Base-by-base conservation (phyloP, 306 rosid genomes). In the Lithocarpus polystachyus region DNA sequence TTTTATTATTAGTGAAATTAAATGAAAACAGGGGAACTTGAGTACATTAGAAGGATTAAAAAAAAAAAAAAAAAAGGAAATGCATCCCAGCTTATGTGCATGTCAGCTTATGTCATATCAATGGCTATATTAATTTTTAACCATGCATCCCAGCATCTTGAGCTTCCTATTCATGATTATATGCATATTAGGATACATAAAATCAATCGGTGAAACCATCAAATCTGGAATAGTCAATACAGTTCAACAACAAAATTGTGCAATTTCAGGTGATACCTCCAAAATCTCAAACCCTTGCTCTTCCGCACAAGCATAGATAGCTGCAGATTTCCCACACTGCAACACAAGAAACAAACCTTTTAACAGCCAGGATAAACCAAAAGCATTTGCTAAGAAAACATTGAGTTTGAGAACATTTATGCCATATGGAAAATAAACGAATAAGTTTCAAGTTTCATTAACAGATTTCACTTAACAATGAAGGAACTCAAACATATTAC, bases 311-410 rank as follows among this genome's bases (percentile, higher is more conserved):
- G 97, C 99, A 92, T 95, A 89, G 65, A 95, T 83, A 75, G 98
- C 98, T 23, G 99, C 98, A 78, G 99, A 90, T 74, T 95, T 95
- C 84, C 97, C 99, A 85, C 99, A 85, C 99, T 95, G 89, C 90
- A 89, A 80, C 45, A 83, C 73, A n/a, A 73, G 22, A 79, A 64
- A 56, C 43, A 82, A n/a, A 75, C 59, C 73, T 67, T 74, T 87
- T 57, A 84, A 76, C 56, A 54, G 77, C 62, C 78, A 54, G 37
- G 31, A 53, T 59, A 20, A 74, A 76, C 26, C 65, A 77, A 11
- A 73, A 82, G 59, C 62, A 78, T 68, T 75, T 53, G 67, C 48
- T 60, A 10, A n/a, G 20, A 68, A 62, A 43, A 14, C 5, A 26
- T 55, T 69, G 22, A 69, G 37, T 60, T 29, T 28, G 24, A 52